Percentiles rank a stretch among this genome's conserved stretches.
These are phyloP conservation scores for Pharnaceum exiguum DNA, from an alignment of 148 eudicot genomes.

Conservation along the genomic window DNA sequence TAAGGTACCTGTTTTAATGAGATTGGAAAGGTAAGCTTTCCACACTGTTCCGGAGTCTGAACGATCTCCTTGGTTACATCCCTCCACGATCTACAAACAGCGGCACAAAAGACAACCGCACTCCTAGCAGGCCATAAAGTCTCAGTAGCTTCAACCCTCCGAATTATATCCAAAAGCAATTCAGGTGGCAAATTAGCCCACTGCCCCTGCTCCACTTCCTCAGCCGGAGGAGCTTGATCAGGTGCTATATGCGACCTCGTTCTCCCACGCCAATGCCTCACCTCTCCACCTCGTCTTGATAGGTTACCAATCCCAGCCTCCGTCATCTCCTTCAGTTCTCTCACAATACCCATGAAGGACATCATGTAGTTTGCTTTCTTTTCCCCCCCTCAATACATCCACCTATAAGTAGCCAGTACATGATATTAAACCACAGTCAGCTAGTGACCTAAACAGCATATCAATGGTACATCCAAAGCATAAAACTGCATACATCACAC, in stretches of 20 bases:
- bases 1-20: slow-evolving; percentile 77
- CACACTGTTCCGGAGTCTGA: slow-evolving; percentile 86
- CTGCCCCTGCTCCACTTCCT: slow-evolving; percentile 59
- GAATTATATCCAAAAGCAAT: slow-evolving; percentile 79
- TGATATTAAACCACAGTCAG: background rate
- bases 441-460: slow-evolving; percentile 1
- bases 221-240: slow-evolving; percentile 41
- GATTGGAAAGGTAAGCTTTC: slow-evolving; percentile 86
- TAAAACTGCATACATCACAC: too few species aligned
- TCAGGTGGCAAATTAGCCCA: slow-evolving; percentile 96
- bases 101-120: slow-evolving; percentile 71
- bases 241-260: slow-evolving; percentile 82
- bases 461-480: too few species aligned
- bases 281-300: slow-evolving; percentile 60
- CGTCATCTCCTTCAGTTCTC: slow-evolving; percentile 70
- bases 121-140: slow-evolving; percentile 86
- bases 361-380: slow-evolving; percentile 27
- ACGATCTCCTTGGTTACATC: slow-evolving; percentile 87
- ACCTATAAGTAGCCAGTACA: background rate
- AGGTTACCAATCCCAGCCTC: slow-evolving; percentile 67
- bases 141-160: slow-evolving; percentile 78
- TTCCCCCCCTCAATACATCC: background rate
- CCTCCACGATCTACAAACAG: slow-evolving; percentile 93
- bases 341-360: slow-evolving; percentile 75
- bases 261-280: slow-evolving; percentile 69